Conservation (phyloP, 306 rosid species). For the Castanopsis chinensis region DNA sequence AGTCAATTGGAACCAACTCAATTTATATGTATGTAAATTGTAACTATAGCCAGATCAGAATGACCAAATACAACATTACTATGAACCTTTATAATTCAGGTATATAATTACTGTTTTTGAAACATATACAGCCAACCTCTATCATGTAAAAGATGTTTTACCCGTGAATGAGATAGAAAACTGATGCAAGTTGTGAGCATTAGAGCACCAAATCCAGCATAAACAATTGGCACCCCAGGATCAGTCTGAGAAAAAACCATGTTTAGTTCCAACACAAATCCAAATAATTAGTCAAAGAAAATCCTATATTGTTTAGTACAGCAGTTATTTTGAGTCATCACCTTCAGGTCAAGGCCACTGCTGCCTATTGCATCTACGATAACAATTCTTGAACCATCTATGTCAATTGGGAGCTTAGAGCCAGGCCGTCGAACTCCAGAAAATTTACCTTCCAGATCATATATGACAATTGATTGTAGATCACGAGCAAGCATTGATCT, state of each 20-base stretch:
- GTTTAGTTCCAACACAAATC: constrained; percentile 14
- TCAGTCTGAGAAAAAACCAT: constrained; percentile 61
- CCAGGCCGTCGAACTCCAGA: constrained; percentile 87
- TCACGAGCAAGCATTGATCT: constrained; percentile 99
- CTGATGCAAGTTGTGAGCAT: constrained; percentile 98
- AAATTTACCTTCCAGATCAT: constrained; percentile 83
- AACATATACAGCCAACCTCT: neutral
- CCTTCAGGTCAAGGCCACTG: constrained; percentile 92
- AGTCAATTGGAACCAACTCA: too few species aligned
- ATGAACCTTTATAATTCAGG: constrained; percentile 4
- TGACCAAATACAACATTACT: neutral
- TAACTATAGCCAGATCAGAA: neutral
- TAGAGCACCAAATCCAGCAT: constrained; percentile 97
- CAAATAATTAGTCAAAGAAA: constrained; percentile 6
- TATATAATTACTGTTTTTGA: neutral
- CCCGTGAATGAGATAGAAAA: constrained; percentile 91
- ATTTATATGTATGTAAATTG: neutral
- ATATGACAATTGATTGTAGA: constrained; percentile 82
- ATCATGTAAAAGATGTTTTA: constrained; percentile 14
- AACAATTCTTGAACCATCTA: constrained; percentile 65
- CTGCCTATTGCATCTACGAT: constrained; percentile 93
- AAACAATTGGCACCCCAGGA: constrained; percentile 91
- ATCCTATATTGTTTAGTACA: neutral
- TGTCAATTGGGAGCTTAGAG: constrained; percentile 84
- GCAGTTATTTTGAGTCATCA: constrained; percentile 20